These are phyloP conservation scores for Myxozyma monticola DNA, from an alignment of 805 yeast species.

Conservation along the genomic window DNA sequence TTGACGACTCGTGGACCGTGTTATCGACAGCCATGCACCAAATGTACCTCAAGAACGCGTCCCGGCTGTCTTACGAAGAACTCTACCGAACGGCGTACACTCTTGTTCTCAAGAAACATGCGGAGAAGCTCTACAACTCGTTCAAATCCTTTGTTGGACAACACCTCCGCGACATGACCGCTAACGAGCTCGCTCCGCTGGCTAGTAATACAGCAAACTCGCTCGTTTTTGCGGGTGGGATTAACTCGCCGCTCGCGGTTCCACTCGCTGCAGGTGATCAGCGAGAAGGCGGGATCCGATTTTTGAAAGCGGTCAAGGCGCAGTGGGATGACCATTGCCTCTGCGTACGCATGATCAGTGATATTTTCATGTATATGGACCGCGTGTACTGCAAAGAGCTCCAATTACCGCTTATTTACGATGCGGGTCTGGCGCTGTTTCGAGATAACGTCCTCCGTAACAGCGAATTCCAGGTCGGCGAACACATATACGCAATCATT, in stretches of 20 bases:
- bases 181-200: conserved; percentile 31
- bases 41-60: conserved; percentile 71
- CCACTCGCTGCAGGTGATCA: conserved; percentile 21
- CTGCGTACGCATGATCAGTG: conserved; percentile 75
- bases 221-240: conserved; percentile 7
- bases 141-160: conserved; percentile 51
- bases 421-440: conserved; percentile 69
- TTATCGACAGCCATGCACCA: conserved; percentile 67
- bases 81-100: conserved; percentile 77
- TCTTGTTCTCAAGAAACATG: conserved; percentile 68
- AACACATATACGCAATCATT: conserved; percentile 49
- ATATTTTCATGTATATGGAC: conserved; percentile 82
- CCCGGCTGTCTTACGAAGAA: conserved; percentile 76
- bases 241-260: conserved; percentile 14
- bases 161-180: conserved; percentile 44
- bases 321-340: conserved; percentile 74
- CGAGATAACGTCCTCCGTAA: conserved; percentile 58
- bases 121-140: conserved; percentile 62
- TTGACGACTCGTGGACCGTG: conserved; percentile 65
- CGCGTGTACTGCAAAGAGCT: conserved; percentile 75
- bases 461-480: conserved; percentile 53
- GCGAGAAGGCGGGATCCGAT: conserved; percentile 31
- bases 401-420: conserved; percentile 64
- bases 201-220: conserved; percentile 15
- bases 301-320: conserved; percentile 40